Evolutionary conservation across 2,329 filamentous ascomycete species (phyloP), one percentile per base, ranked within the genome.

Genomic region (Proliferodiscus dingleyae): DNA sequence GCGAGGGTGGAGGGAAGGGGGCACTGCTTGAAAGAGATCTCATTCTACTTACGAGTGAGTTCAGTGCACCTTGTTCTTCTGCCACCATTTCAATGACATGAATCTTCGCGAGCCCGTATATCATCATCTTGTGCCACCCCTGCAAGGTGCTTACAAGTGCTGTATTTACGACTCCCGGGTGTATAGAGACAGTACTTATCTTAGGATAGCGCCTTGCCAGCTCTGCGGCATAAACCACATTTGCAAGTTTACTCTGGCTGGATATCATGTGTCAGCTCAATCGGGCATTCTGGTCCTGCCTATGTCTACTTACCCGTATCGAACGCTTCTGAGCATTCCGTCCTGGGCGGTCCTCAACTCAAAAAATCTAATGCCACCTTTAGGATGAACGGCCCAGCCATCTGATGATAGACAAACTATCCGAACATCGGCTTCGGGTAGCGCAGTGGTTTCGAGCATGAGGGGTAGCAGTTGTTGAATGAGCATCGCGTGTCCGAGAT

Each of bases 201-300:
- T 50, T 47, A 0, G 69, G 66, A 43, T 71, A 67, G 3, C 61
- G 63, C 28, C 58, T 51, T 3, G 70, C 66, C 7, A 76, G 52
- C 43, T 71, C 65, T 5, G 59, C 55, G 3, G 68, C 64, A 53
- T 69, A 72, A 2, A 74, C 56, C 4, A 74, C 51, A 50, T 74
- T 71, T 0, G 74, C 73, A 3, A 75, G 57, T 56, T 76, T 77
- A 46, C 65, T 68, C 48, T 73, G 69, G 0, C 69, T 72, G 51
- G 4, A 33, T 21, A 34, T n/a, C 5, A 26, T n/a, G 13, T 15
- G 11, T 32, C 11, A 33, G 29, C 15, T n/a, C 10, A 41, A 11
- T 33, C 28, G 6, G 18, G 21, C 11, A 30, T 23, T 32, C 15
- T 10, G 26, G 23, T 32, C 10, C 9, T 11, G 5, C 10, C 13